Percentiles rank a stretch among this genome's conserved stretches.
Evolutionary conservation across 805 yeast genomes (phyloP).

Genomic region (Scheffersomyces coipomensis): DNA sequence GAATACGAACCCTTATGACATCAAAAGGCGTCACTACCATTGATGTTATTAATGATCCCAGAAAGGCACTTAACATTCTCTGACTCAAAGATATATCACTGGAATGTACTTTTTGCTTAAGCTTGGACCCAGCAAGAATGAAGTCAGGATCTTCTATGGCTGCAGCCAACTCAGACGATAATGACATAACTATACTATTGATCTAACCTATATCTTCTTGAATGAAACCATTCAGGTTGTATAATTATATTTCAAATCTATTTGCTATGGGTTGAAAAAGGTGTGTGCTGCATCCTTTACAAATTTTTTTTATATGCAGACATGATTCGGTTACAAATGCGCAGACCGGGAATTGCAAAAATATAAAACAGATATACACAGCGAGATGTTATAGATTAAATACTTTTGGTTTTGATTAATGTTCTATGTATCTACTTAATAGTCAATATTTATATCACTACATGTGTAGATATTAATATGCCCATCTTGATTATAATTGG

Average conservation of each 20-base stretch:
- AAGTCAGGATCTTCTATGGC: slow-evolving; percentile 33
- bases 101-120: neutral
- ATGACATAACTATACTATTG: no score
- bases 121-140: slow-evolving; percentile 1
- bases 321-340: neutral
- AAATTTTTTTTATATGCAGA: neutral
- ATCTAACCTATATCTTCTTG: no score
- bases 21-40: slow-evolving; percentile 78
- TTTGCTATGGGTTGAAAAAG: no score
- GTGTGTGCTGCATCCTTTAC: no score
- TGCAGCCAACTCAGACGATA: slow-evolving; percentile 40
- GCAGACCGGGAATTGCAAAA: neutral
- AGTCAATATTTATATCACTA: slow-evolving; percentile 36
- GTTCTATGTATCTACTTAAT: slow-evolving; percentile 11
- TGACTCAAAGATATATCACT: slow-evolving; percentile 49
- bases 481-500: slow-evolving; percentile 76
- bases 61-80: slow-evolving; percentile 75
- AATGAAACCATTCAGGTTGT: no score
- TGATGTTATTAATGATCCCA: slow-evolving; percentile 73
- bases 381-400: slow-evolving; percentile 2
- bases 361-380: neutral
- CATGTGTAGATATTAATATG: slow-evolving; percentile 59
- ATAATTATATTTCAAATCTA: no score
- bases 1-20: slow-evolving; percentile 72
- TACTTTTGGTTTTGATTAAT: neutral